Evolutionary conservation across 306 rosid species (phyloP).

Genomic region (Benincasa hispida): DNA sequence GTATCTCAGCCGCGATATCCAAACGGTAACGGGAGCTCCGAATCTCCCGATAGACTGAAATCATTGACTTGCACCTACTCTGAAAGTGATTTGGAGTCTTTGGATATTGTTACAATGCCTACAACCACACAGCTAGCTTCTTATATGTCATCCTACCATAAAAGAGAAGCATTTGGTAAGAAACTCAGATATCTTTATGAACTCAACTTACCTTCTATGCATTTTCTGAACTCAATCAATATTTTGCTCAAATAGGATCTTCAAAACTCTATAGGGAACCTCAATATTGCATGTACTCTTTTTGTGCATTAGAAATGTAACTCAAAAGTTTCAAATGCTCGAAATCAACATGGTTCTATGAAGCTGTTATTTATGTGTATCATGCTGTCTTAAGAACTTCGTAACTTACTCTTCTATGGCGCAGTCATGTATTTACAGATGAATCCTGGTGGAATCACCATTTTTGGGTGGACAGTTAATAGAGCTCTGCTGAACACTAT

Average conservation of each 20-base stretch:
- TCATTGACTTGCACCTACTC: slow-evolving; percentile 18
- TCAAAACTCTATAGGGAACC: neutral
- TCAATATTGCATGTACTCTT: neutral
- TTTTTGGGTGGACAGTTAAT: slow-evolving; percentile 33
- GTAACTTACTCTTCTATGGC: neutral
- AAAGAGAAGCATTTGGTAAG: slow-evolving; percentile 36
- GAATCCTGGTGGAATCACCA: slow-evolving; percentile 21
- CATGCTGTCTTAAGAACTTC: neutral
- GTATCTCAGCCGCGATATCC: slow-evolving; percentile 6
- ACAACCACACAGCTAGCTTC: slow-evolving; percentile 27
- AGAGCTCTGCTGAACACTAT: slow-evolving; percentile 23
- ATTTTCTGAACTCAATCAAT: neutral
- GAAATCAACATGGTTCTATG: neutral
- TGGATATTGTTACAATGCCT: slow-evolving; percentile 22
- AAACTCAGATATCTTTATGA: neutral
- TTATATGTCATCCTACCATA: slow-evolving; percentile 22
- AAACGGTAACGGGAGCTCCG: slow-evolving; percentile 7
- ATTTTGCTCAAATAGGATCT: neutral
- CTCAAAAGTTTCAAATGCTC: neutral
- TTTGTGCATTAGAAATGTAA: neutral
- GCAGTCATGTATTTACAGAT: slow-evolving; percentile 35
- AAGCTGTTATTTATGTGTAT: neutral
- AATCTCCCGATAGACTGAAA: neutral
- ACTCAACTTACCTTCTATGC: neutral
- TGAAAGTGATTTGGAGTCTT: slow-evolving; percentile 27